phyloP scores from a whole-genome alignment of 768 basidiomycete genomes.

The Daedaleopsis nitida region DNA sequence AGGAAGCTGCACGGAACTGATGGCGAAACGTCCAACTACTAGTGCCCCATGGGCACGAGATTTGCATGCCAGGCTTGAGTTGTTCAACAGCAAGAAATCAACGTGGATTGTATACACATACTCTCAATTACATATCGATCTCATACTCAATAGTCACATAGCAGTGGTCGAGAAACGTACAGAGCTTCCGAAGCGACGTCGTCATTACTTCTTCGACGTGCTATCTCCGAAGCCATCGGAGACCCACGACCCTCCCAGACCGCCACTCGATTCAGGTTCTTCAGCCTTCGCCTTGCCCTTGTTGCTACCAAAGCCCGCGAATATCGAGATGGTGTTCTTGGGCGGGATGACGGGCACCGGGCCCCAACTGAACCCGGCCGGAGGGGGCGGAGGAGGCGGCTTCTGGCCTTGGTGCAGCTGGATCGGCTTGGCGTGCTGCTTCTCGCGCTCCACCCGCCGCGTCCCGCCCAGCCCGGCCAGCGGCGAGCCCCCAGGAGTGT shows the following conservation, averaged over 20 bases:
- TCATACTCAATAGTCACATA: too few species aligned
- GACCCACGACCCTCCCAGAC: conserved; percentile 16
- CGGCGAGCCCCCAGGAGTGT: conserved; percentile 9
- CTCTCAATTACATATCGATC: too few species aligned
- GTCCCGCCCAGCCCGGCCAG: conserved; percentile 6
- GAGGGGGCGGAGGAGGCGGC: conserved; percentile 16
- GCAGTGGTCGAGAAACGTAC: too few species aligned
- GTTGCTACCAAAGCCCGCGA: neutral
- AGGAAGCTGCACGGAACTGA: too few species aligned
- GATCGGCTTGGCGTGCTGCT: conserved; percentile 40
- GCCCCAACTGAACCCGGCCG: conserved; percentile 59
- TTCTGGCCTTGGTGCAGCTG: conserved; percentile 30
- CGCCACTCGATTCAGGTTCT: neutral
- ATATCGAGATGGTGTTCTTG: conserved; percentile 21
- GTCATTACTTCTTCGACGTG: too few species aligned
- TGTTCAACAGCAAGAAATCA: too few species aligned
- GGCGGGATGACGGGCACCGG: conserved; percentile 47
- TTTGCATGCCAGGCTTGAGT: too few species aligned
- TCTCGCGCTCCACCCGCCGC: conserved; percentile 9
- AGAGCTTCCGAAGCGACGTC: too few species aligned
- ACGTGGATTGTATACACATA: too few species aligned
- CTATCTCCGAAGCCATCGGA: neutral
- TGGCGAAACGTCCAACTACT: too few species aligned
- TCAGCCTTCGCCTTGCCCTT: conserved; percentile 1
- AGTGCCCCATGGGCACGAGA: too few species aligned